Evolutionary conservation across 106 monocot genomes (phyloP).

Genomic region (Hemerocallis citrina): DNA sequence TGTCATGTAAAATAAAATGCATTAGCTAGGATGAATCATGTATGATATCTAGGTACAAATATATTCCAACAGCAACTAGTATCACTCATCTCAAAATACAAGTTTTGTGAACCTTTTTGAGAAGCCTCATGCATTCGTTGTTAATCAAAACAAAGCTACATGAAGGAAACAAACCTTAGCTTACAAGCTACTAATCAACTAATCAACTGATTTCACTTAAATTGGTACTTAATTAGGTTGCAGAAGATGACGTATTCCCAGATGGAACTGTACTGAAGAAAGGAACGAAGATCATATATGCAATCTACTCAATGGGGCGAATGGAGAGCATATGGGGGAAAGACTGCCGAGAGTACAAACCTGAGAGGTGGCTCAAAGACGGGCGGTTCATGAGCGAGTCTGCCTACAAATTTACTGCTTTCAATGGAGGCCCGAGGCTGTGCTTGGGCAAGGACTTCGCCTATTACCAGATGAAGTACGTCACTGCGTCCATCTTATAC

Average conservation of each 20-base stretch:
- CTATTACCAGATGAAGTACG: constrained; percentile 88
- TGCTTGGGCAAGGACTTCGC: constrained; percentile 94
- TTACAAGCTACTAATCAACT: not conserved
- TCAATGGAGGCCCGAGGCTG: constrained; percentile 87
- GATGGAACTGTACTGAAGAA: constrained; percentile 64
- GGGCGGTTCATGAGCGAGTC: constrained; percentile 62
- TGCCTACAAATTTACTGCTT: constrained; percentile 89
- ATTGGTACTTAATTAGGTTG: not conserved
- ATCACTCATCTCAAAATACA: too few species aligned
- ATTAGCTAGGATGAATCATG: not conserved
- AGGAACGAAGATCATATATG: constrained; percentile 79
- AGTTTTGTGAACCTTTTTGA: too few species aligned
- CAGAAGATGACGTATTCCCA: constrained; percentile 48
- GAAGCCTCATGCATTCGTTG: too few species aligned
- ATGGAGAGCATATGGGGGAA: constrained; percentile 98
- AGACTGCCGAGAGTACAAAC: constrained; percentile 81
- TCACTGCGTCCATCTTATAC: constrained; percentile 54
- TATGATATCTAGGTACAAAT: not conserved
- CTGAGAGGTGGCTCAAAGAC: constrained; percentile 57
- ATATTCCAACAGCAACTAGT: not conserved
- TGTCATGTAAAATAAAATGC: too few species aligned
- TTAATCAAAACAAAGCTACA: not conserved
- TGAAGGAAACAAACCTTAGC: not conserved
- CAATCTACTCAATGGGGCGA: constrained; percentile 84
- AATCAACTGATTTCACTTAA: not conserved